These are phyloP conservation scores for Metschnikowia gelsemii DNA, from an alignment of 805 yeast genomes.

Conservation along the genomic window DNA sequence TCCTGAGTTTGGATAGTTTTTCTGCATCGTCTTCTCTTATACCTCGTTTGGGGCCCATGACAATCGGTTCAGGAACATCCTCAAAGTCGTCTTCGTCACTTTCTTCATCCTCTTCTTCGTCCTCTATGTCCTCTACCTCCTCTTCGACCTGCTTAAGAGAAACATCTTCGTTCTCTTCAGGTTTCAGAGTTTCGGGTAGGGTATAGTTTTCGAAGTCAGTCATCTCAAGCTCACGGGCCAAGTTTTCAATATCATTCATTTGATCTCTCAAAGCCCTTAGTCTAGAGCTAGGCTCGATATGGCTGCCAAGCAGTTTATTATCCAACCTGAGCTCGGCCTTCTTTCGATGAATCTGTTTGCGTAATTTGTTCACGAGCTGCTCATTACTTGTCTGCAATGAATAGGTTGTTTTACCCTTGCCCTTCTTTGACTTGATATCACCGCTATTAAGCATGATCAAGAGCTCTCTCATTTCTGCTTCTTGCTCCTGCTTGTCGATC, in stretches of 20 bases:
- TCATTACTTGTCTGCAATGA: conserved; percentile 35
- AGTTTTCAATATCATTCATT: conserved; percentile 81
- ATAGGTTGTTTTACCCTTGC: conserved; percentile 36
- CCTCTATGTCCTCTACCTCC: conserved; percentile 21
- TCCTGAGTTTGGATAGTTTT: conserved; percentile 54
- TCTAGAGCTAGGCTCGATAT: conserved; percentile 74
- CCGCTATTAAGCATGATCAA: conserved; percentile 57
- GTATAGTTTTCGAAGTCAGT: conserved; percentile 63
- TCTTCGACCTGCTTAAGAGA: neutral
- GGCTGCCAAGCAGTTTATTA: conserved; percentile 47
- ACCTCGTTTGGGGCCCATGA: conserved; percentile 38
- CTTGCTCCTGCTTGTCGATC: conserved; percentile 71
- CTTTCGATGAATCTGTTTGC: conserved; percentile 46
- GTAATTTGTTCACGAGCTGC: conserved; percentile 41
- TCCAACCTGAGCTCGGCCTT: conserved; percentile 49
- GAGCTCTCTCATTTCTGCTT: conserved; percentile 73
- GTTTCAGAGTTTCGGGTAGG: conserved; percentile 12
- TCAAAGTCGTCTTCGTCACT: no score
- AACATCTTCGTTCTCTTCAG: conserved; percentile 10
- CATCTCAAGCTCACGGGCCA: conserved; percentile 84
- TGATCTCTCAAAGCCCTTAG: conserved; percentile 72
- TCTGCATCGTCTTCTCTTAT: conserved; percentile 51
- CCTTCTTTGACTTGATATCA: conserved; percentile 33
- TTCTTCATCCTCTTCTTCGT: conserved; percentile 10
- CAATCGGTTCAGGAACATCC: conserved; percentile 22